These are phyloP conservation scores for Metschnikowia hibisci DNA, from an alignment of 805 yeast genomes.

Conservation along the genomic window DNA sequence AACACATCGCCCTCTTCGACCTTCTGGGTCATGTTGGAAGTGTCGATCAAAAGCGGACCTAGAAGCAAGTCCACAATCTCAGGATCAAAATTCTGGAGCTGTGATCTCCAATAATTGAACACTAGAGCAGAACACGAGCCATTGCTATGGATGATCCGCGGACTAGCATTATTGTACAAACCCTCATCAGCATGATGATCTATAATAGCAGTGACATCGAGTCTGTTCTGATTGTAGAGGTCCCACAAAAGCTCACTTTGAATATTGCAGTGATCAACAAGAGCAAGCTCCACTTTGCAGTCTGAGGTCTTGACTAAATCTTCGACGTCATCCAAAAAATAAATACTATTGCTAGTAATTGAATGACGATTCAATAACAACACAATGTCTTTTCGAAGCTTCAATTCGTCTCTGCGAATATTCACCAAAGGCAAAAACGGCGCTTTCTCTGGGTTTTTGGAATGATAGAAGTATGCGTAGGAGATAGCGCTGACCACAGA, in stretches of 20 bases:
- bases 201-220: slow-evolving; percentile 54
- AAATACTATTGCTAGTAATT: slow-evolving; percentile 47
- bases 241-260: slow-evolving; percentile 45
- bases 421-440: slow-evolving; percentile 68
- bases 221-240: slow-evolving; percentile 20
- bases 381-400: slow-evolving; percentile 66
- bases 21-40: slow-evolving; percentile 60
- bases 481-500: slow-evolving; percentile 75
- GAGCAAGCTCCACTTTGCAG: slow-evolving; percentile 10
- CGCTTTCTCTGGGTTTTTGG: slow-evolving; percentile 24
- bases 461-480: slow-evolving; percentile 56
- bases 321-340: slow-evolving; percentile 67
- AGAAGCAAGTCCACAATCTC: slow-evolving; percentile 47
- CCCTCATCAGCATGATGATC: slow-evolving; percentile 87
- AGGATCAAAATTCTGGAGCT: slow-evolving; percentile 14
- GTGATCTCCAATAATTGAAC: slow-evolving; percentile 52
- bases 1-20: slow-evolving; percentile 57
- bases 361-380: slow-evolving; percentile 46
- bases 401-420: slow-evolving; percentile 62
- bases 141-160: slow-evolving; percentile 54
- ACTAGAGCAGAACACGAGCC: slow-evolving; percentile 85
- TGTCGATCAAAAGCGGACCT: slow-evolving; percentile 75
- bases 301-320: slow-evolving; percentile 35
- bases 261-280: slow-evolving; percentile 81
- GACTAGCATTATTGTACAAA: slow-evolving; percentile 45